Percentiles rank a stretch among this genome's conserved stretches.
Conservation (phyloP, 768 basidiomycete species). For the Suillus paluster region DNA sequence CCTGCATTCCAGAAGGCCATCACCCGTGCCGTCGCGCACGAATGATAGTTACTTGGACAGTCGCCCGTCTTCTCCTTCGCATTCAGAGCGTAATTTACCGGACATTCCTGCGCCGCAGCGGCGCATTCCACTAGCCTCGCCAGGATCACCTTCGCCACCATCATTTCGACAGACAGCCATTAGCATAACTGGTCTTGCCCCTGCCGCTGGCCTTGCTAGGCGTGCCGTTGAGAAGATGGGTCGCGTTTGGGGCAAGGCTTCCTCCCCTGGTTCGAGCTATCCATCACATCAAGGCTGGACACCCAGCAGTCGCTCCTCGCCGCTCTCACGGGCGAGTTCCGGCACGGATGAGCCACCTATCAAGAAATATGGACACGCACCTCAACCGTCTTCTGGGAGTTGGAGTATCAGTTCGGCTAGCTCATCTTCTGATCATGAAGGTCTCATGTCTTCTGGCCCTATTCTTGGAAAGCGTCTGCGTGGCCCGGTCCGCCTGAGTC, state of each 20-base stretch:
- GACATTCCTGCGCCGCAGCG: conserved; percentile 29
- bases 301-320: conserved; percentile 39
- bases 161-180: conserved; percentile 67
- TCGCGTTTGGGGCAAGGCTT: conserved; percentile 55
- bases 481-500: conserved; percentile 48
- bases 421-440: conserved; percentile 54
- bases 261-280: conserved; percentile 45
- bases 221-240: conserved; percentile 81
- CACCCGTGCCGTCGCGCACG: conserved; percentile 26
- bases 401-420: conserved; percentile 57
- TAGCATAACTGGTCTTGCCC: conserved; percentile 73
- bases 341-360: conserved; percentile 37
- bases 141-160: conserved; percentile 26
- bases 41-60: conserved; percentile 38
- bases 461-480: conserved; percentile 59
- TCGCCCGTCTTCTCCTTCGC: conserved; percentile 30
- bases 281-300: conserved; percentile 48
- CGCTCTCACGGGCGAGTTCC: conserved; percentile 45
- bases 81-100: conserved; percentile 33
- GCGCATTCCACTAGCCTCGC: conserved; percentile 14
- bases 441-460: conserved; percentile 49
- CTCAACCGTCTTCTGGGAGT: conserved; percentile 62
- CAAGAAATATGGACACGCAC: conserved; percentile 47
- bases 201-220: conserved; percentile 75
- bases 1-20: conserved; percentile 28